Evolutionary conservation across 306 rosid species (phyloP).

Genomic region (Cucurbita maxima): DNA sequence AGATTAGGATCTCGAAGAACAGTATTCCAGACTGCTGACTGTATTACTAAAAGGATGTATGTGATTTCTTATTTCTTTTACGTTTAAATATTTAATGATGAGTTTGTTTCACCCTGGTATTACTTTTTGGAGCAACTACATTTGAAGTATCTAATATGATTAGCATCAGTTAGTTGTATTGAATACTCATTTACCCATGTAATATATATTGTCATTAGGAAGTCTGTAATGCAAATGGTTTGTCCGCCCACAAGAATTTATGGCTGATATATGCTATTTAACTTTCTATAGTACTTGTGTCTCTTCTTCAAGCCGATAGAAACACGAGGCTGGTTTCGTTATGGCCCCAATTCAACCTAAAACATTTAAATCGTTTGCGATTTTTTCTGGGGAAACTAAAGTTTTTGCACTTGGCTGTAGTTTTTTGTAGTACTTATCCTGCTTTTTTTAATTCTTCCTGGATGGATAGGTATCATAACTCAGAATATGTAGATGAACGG

Average conservation of each 20-base stretch:
- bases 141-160: background rate
- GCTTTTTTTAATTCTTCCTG: background rate
- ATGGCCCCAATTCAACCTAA: background rate
- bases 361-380: background rate
- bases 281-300: background rate
- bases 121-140: background rate
- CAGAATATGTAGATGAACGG: conserved; percentile 77
- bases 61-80: conserved; percentile 19
- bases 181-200: background rate
- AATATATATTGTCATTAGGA: background rate
- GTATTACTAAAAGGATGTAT: conserved; percentile 80
- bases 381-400: no score
- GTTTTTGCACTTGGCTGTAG: background rate
- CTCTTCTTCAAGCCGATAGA: background rate
- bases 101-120: background rate
- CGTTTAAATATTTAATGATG: background rate
- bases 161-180: background rate
- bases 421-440: background rate
- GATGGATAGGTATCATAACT: conserved; percentile 55
- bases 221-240: background rate
- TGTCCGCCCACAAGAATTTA: background rate
- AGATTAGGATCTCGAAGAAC: conserved; percentile 95
- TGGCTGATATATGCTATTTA: background rate
- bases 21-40: conserved; percentile 56
- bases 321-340: background rate